A percentile compares a stretch with the other conserved stretches of the same genome.
These are phyloP conservation scores for Thalassiosira sp. DNA, from an alignment of 352 stramenopile genomes.

Conservation along the genomic window DNA sequence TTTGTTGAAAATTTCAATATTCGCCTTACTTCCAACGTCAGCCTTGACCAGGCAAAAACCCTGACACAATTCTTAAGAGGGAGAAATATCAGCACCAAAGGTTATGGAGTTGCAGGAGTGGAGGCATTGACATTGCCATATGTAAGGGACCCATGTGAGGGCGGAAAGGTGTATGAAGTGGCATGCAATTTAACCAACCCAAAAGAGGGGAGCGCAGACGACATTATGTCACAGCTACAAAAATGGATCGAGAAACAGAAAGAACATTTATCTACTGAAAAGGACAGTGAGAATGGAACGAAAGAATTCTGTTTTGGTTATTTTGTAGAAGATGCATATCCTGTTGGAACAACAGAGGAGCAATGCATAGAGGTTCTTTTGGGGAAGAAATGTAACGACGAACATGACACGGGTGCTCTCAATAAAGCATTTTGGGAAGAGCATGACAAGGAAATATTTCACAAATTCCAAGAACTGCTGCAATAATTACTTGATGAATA, in stretches of 20 bases:
- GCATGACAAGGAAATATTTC: constrained; percentile 38
- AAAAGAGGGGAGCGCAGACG: constrained; percentile 28
- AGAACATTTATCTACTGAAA: constrained; percentile 10
- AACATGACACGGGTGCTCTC: background rate
- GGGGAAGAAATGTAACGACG: background rate
- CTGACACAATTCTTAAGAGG: constrained; percentile 64
- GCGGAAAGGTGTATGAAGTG: constrained; percentile 64
- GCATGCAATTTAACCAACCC: constrained; percentile 75
- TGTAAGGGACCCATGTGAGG: constrained; percentile 8
- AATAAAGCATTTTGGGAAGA: constrained; percentile 28
- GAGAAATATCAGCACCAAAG: constrained; percentile 44
- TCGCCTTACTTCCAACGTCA: constrained; percentile 52
- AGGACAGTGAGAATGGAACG: background rate
- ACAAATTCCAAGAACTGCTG: constrained; percentile 42
- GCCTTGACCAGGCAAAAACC: constrained; percentile 48
- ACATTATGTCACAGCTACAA: constrained; percentile 48
- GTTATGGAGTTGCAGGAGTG: constrained; percentile 64
- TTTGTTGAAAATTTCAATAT: constrained; percentile 85
- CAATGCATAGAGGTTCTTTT: constrained; percentile 58
- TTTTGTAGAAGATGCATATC: constrained; percentile 63
- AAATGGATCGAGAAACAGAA: constrained; percentile 51
- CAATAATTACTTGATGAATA: constrained; percentile 8
- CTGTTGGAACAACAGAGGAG: constrained; percentile 70
- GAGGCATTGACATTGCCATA: constrained; percentile 80
- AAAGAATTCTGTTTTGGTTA: constrained; percentile 19